A percentile compares a stretch with the other conserved stretches of the same genome.
Conservation (phyloP, 345 rosid species). For the Cardiospermum halicacabum region DNA sequence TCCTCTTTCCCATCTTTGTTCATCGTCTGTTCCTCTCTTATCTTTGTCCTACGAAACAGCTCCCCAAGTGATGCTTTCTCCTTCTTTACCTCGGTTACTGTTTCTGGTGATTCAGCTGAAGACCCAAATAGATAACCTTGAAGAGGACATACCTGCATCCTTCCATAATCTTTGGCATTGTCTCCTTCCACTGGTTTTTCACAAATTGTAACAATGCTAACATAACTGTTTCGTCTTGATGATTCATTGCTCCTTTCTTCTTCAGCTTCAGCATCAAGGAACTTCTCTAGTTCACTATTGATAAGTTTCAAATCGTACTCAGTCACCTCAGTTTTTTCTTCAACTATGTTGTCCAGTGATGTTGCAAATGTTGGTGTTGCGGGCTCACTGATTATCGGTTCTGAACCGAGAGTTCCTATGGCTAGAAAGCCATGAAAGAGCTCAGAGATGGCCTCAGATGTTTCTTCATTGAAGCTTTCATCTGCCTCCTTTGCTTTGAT, state of each 20-base stretch:
- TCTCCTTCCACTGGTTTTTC: slow-evolving; percentile 43
- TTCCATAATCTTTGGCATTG: slow-evolving; percentile 38
- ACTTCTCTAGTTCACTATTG: slow-evolving; percentile 58
- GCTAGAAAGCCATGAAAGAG: slow-evolving; percentile 77
- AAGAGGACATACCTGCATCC: slow-evolving; percentile 51
- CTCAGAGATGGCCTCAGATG: slow-evolving; percentile 36
- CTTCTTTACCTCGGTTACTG: slow-evolving; percentile 41
- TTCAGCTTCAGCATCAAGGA: slow-evolving; percentile 78
- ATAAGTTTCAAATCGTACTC: slow-evolving; percentile 60
- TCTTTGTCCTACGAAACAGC: slow-evolving; percentile 56
- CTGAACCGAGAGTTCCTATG: slow-evolving; percentile 85
- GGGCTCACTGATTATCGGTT: slow-evolving; percentile 42
- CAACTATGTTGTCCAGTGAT: slow-evolving; percentile 37
- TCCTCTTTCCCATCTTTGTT: slow-evolving; percentile 35
- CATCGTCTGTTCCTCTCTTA: slow-evolving; percentile 31
- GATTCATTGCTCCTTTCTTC: slow-evolving; percentile 53
- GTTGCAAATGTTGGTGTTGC: slow-evolving; percentile 68
- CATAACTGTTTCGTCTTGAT: slow-evolving; percentile 60
- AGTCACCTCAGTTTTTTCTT: slow-evolving; percentile 46
- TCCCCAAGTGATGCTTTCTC: slow-evolving; percentile 69
- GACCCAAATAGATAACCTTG: slow-evolving; percentile 82
- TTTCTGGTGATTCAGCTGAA: slow-evolving; percentile 49
- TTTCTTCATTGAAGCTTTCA: slow-evolving; percentile 28
- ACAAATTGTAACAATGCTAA: slow-evolving; percentile 50
- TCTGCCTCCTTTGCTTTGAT: slow-evolving; percentile 21